These are phyloP conservation scores for Aspergillus unguis DNA, from an alignment of 2,329 filamentous ascomycete genomes.

Conservation along the genomic window DNA sequence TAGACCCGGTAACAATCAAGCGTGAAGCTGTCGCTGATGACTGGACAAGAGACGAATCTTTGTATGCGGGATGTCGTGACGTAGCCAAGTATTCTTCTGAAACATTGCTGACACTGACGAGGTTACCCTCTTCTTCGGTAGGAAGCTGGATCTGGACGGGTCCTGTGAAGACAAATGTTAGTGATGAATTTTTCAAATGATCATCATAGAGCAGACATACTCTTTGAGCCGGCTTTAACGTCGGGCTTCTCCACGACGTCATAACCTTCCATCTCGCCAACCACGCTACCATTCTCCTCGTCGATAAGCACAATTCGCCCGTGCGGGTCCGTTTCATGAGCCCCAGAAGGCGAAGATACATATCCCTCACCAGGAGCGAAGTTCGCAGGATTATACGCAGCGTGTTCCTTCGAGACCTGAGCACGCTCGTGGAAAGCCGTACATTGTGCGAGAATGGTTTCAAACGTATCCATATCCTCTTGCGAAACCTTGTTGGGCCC, in stretches of 20 bases:
- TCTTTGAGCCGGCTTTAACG: slow-evolving; percentile 85
- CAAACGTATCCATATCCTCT: slow-evolving; percentile 93
- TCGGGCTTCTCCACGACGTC: slow-evolving; percentile 72
- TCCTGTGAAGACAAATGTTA: slow-evolving; percentile 29
- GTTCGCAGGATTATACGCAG: slow-evolving; percentile 72
- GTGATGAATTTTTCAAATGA: background rate
- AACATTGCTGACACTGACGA: slow-evolving; percentile 47
- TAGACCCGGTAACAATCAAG: slow-evolving; percentile 83
- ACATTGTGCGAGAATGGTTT: slow-evolving; percentile 96
- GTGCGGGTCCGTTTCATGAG: slow-evolving; percentile 34
- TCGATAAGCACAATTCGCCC: slow-evolving; percentile 90
- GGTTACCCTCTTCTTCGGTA: slow-evolving; percentile 45
- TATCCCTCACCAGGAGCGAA: slow-evolving; percentile 80
- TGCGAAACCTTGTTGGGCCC: slow-evolving; percentile 66
- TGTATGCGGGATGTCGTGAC: slow-evolving; percentile 85
- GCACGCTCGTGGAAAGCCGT: slow-evolving; percentile 90
- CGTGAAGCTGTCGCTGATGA: slow-evolving; percentile 85
- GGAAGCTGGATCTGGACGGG: slow-evolving; percentile 50
- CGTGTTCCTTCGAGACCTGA: slow-evolving; percentile 52
- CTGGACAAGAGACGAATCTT: slow-evolving; percentile 79
- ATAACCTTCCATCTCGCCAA: slow-evolving; percentile 85
- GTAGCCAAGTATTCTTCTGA: slow-evolving; percentile 65
- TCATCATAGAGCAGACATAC: slow-evolving; percentile 49
- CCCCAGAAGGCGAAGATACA: slow-evolving; percentile 41
- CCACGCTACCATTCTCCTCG: slow-evolving; percentile 92